Percentiles rank a stretch among this genome's conserved stretches.
Conservation (phyloP, 192 early-diverging fungal species). For the Chytriomyces sp. region DNA sequence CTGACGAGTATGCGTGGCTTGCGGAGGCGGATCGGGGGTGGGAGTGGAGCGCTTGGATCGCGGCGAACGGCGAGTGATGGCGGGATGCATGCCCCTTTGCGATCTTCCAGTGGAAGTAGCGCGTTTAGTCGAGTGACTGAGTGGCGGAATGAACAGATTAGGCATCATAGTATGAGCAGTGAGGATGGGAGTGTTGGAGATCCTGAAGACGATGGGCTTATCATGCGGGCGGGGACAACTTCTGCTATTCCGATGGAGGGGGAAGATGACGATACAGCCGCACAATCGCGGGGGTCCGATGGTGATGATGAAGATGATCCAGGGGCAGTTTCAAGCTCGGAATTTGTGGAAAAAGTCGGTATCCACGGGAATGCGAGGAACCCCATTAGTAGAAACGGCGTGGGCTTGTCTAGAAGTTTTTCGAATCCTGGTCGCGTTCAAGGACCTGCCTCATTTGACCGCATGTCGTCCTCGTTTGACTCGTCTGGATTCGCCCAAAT, state of each 20-base stretch:
- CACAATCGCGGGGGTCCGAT: conserved; percentile 12
- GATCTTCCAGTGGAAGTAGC: conserved; percentile 23
- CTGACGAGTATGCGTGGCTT: conserved; percentile 14
- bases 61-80: background rate
- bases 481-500: background rate
- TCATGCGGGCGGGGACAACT: background rate
- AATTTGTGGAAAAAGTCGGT: background rate
- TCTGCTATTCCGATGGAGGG: background rate
- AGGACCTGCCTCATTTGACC: background rate
- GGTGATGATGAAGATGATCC: conserved; percentile 22
- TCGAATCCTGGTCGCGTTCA: conserved; percentile 16
- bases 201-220: conserved; percentile 22
- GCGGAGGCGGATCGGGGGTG: conserved; percentile 1
- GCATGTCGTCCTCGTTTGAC: conserved; percentile 7
- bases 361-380: background rate
- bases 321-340: background rate
- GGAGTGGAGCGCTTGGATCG: background rate
- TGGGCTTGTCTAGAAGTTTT: background rate
- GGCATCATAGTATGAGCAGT: background rate
- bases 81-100: background rate
- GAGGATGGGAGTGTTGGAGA: conserved; percentile 23
- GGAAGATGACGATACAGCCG: conserved; percentile 6
- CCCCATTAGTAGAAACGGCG: background rate
- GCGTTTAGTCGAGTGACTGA: background rate
- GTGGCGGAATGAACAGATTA: conserved; percentile 1